A percentile compares a stretch with the other conserved stretches of the same genome.
Evolutionary conservation across 495 filamentous ascomycete genomes (phyloP).

Genomic region (Poronia punctata): DNA sequence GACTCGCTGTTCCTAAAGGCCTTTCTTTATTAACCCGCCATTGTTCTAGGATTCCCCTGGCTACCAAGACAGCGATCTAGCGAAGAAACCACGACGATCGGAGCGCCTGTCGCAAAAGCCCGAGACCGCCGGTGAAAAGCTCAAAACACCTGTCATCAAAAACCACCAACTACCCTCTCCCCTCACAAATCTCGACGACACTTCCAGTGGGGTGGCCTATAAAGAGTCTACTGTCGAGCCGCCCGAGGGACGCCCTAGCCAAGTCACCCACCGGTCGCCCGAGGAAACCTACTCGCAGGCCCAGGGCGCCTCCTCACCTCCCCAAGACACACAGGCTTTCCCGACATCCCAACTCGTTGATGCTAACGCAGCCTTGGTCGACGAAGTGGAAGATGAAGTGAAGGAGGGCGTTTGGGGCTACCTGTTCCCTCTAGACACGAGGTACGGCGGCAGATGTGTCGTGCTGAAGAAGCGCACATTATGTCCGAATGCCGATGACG

Average conservation of each 20-base stretch:
- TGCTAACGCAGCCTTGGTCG: conserved; percentile 63
- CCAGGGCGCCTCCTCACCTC: conserved; percentile 45
- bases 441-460: conserved; percentile 56
- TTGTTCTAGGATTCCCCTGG: conserved; percentile 37
- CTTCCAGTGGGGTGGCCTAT: conserved; percentile 55
- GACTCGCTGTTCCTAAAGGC: too few species aligned
- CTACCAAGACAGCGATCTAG: conserved; percentile 36
- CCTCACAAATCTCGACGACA: conserved; percentile 51
- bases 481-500: conserved; percentile 51
- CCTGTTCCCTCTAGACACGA: conserved; percentile 68
- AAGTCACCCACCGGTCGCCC: conserved; percentile 44
- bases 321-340: conserved; percentile 56
- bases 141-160: conserved; percentile 53
- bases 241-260: conserved; percentile 53
- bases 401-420: conserved; percentile 96
- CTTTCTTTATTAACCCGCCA: conserved; percentile 5
- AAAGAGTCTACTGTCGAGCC: conserved; percentile 71
- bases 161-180: conserved; percentile 73
- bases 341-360: conserved; percentile 78
- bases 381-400: conserved; percentile 79
- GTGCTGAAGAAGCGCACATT: conserved; percentile 62
- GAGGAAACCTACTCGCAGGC: conserved; percentile 40
- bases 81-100: conserved; percentile 64
- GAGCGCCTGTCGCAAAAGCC: conserved; percentile 47
- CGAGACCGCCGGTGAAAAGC: conserved; percentile 31